Evolutionary conservation across 352 stramenopile genomes (phyloP), one percentile per base, ranked within the genome.

Genomic region (Pythium scleroteichum): DNA sequence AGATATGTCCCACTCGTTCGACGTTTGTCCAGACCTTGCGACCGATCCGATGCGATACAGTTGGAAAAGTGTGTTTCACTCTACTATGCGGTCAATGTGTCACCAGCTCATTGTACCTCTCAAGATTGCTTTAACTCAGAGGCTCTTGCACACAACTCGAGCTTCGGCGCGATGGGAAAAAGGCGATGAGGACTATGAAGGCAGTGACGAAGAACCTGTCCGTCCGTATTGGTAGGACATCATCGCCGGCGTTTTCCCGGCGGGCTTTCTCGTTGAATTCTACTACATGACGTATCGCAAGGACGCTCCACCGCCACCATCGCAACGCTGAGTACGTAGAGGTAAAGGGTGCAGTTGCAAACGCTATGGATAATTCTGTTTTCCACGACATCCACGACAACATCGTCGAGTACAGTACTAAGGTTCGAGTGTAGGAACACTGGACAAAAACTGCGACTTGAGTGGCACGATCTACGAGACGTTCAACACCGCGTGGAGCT

Each of bases 401-500:
- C 5, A 10, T 35, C 29, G 5, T 35, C 29, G 10, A 35, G 10
- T 10, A 10, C 29, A 10, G 10, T 10, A 35, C 29, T n/a, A n/a
- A n/a, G n/a, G n/a, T n/a, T n/a, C n/a, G 29, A 44, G 14, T 44
- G 13, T 44, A 44, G 39, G 6, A 17, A 17, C 39, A 19, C 14
- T 7, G 13, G 39, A 44, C 39, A 20, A 44, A 44, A 22, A 44
- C 39, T n/a, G 19, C 45, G 24, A 52, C 19, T 22, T n/a, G 20
- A 33, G 22, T 7, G 6, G 33, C 8, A 10, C 29, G 5, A 35
- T 26, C 35, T 52, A 52, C 45, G 45, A 52, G 12, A 52, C 24
- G 53, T 88, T 85, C 35, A 88, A 12, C 46, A 59, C 63, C 4
- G 62, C 72, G 23, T 68, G 62, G n/a, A 88, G 67, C 10, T 82